Evolutionary conservation across 1,284 basidiomycete species (phyloP), one percentile per base, ranked within the genome.

Genomic region (Puccinia polysora): DNA sequence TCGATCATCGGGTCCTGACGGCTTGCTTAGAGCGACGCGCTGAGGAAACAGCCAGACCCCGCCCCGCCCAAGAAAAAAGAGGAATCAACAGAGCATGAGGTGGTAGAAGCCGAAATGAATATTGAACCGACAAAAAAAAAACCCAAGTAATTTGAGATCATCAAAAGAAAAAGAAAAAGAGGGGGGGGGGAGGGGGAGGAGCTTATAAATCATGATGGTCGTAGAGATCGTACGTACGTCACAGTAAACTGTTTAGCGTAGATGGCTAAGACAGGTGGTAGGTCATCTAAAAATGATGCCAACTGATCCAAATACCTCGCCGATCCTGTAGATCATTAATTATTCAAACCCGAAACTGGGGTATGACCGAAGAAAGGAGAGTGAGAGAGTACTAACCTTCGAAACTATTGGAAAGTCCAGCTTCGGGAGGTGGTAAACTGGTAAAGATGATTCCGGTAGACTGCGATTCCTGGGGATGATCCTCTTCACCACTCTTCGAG

Each of bases 181-280:
- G n/a, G n/a, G n/a, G n/a, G n/a, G n/a, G n/a, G n/a, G n/a, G n/a
- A n/a, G n/a, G n/a, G n/a, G n/a, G n/a, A n/a, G n/a, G n/a, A n/a
- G n/a, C n/a, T n/a, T n/a, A n/a, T n/a, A n/a, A n/a, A n/a, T n/a
- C n/a, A n/a, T n/a, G n/a, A n/a, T n/a, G n/a, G n/a, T n/a, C n/a
- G n/a, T n/a, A n/a, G n/a, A n/a, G n/a, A n/a, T n/a, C n/a, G n/a
- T n/a, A 60, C 56, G 25, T 45, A 69, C 67, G 67, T 69, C 0
- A 69, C 67, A 4, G 67, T 38, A 58, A 69, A 55, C 50, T 69
- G 53, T 60, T 69, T 69, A 45, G 67, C 67, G 38, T 69, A 60
- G 36, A 69, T 69, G 25, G 67, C 67, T 32, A 69, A 47, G 4
- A 69, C 67, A 45, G 67, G 67, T 0, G 67, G 67, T 20, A 69